These are phyloP conservation scores for Citrus glauca DNA, from an alignment of 345 rosid species.

Conservation along the genomic window DNA sequence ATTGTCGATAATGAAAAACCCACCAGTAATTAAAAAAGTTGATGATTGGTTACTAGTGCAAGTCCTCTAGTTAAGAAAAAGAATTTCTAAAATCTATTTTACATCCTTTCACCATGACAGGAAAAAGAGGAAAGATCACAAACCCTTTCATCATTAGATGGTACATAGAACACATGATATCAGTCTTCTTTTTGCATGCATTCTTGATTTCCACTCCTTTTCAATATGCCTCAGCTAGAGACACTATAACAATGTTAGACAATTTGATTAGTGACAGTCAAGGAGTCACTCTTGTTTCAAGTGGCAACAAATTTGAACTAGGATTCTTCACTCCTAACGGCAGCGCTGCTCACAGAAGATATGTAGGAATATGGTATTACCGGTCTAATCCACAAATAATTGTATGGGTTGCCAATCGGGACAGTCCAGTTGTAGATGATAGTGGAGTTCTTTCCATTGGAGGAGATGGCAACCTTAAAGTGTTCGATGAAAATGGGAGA, in stretches of 20 bases:
- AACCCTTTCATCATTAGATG: constrained; percentile 9
- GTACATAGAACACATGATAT: constrained; percentile 29
- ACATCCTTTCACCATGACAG: constrained; percentile 2
- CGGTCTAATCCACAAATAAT: constrained; percentile 18
- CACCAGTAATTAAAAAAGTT: neutral
- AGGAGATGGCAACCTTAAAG: constrained; percentile 29
- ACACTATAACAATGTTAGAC: constrained; percentile 23
- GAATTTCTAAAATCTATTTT: neutral
- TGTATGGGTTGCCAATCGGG: constrained; percentile 51
- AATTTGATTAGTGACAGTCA: constrained; percentile 25
- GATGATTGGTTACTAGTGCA: neutral
- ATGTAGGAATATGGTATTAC: constrained; percentile 46
- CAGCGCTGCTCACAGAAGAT: constrained; percentile 25
- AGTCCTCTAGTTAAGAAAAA: neutral
- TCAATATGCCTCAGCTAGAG: constrained; percentile 27
- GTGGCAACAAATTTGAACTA: constrained; percentile 29
- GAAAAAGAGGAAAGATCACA: constrained; percentile 13
- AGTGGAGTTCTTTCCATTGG: constrained; percentile 9
- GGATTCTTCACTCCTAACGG: constrained; percentile 51
- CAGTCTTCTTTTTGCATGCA: constrained; percentile 12
- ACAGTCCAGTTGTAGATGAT: constrained; percentile 19
- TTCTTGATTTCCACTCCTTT: neutral
- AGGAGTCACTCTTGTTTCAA: constrained; percentile 35
- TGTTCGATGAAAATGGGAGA: constrained; percentile 26
- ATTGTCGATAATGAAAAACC: constrained; percentile 1